These are phyloP conservation scores for Rhodocollybia butyracea DNA, from an alignment of 768 basidiomycete species.

Conservation along the genomic window DNA sequence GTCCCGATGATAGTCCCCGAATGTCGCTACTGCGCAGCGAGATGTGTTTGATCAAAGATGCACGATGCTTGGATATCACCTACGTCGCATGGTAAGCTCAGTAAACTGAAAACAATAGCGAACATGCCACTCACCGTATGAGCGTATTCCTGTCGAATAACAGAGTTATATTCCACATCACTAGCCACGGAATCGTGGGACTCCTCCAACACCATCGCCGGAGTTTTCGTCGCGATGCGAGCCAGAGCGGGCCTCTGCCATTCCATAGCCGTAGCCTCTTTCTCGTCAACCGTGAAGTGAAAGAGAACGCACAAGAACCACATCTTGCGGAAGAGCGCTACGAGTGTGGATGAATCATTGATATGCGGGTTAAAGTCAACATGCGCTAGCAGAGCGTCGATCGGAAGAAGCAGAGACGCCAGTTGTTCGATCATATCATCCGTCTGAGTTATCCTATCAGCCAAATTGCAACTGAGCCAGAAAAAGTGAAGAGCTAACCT, in stretches of 20 bases:
- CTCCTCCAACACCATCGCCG: constrained; percentile 77
- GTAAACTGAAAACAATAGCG: not conserved
- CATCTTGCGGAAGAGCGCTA: constrained; percentile 82
- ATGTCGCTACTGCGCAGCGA: constrained; percentile 65
- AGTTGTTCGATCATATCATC: constrained; percentile 87
- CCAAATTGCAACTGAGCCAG: not conserved
- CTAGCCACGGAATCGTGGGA: constrained; percentile 80
- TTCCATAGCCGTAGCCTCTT: constrained; percentile 63
- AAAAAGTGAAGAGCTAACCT: constrained; percentile 39
- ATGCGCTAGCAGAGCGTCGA: constrained; percentile 82
- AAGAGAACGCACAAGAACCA: constrained; percentile 94
- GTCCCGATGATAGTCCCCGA: constrained; percentile 72
- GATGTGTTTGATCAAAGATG: constrained; percentile 60
- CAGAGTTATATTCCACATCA: constrained; percentile 90
- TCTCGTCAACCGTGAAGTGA: constrained; percentile 62
- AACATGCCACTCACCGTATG: constrained; percentile 51
- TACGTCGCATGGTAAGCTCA: constrained; percentile 25
- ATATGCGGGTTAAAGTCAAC: constrained; percentile 60
- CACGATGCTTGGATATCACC: constrained; percentile 71
- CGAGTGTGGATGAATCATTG: constrained; percentile 53
- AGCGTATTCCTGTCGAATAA: constrained; percentile 83
- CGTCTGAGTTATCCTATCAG: constrained; percentile 40
- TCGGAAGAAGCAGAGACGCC: constrained; percentile 83
- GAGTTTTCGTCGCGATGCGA: constrained; percentile 84
- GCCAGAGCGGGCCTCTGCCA: constrained; percentile 77